phyloP scores from a whole-genome alignment of 2,329 filamentous ascomycete species.

The Lithohypha guttulata region DNA sequence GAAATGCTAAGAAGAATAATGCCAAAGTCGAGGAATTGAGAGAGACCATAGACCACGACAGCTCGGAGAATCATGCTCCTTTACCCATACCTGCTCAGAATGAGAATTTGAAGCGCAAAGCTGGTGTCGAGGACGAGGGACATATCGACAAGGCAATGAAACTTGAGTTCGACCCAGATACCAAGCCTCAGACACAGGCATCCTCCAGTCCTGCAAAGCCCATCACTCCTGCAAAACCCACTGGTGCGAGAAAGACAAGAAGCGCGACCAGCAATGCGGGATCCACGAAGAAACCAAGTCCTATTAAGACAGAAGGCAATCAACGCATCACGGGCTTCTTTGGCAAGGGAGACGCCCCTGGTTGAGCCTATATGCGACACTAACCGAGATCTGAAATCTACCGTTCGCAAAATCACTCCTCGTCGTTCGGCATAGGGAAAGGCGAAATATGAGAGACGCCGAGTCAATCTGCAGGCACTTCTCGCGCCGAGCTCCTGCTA shows the following conservation, averaged over 20 bases:
- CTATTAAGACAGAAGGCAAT: conserved; percentile 37
- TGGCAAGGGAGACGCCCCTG: conserved; percentile 25
- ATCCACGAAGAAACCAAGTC: conserved; percentile 34
- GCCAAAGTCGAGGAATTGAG: conserved; percentile 31
- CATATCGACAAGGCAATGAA: conserved; percentile 23
- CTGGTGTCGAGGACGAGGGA: conserved; percentile 10
- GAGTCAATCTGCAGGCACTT: too few species aligned
- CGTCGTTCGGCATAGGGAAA: too few species aligned
- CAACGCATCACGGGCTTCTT: conserved; percentile 43
- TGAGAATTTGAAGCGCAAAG: conserved; percentile 24
- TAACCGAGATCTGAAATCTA: too few species aligned
- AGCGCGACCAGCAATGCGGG: conserved; percentile 47
- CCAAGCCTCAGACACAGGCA: conserved; percentile 16
- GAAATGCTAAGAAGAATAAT: conserved; percentile 32
- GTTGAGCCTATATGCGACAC: neutral
- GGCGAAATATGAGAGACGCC: too few species aligned
- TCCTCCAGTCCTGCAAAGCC: conserved; percentile 20
- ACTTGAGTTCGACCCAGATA: conserved; percentile 12
- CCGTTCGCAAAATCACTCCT: too few species aligned
- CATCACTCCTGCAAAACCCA: conserved; percentile 30
- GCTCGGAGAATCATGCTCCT: conserved; percentile 43
- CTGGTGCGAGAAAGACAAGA: conserved; percentile 36
- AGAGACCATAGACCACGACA: conserved; percentile 34
- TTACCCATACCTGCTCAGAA: conserved; percentile 30
- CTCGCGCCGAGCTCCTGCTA: neutral